Conservation (phyloP, 2,329 filamentous ascomycete species). For the Mycosphaerella sp. region DNA sequence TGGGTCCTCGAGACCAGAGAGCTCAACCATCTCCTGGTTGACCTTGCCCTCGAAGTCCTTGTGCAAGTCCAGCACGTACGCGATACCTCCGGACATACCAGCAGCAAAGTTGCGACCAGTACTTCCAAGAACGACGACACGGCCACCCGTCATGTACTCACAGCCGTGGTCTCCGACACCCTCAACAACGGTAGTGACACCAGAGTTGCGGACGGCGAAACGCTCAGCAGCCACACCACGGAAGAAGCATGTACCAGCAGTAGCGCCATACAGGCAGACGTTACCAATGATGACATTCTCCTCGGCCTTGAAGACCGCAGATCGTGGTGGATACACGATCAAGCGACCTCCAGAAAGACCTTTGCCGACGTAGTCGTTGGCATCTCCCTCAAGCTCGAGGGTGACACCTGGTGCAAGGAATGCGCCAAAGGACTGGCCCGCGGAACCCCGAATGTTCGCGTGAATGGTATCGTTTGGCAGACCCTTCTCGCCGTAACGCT, state of each 20-base stretch:
- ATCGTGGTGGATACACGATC: constrained; percentile 86
- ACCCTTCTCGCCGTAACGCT: constrained; percentile 81
- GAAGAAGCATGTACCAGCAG: constrained; percentile 89
- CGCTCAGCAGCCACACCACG: constrained; percentile 92
- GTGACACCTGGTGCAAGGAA: constrained; percentile 91
- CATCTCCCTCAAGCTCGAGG: constrained; percentile 87
- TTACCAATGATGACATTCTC: constrained; percentile 94
- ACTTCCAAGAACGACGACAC: constrained; percentile 75
- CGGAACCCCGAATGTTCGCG: constrained; percentile 92
- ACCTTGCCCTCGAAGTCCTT: constrained; percentile 88
- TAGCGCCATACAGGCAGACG: constrained; percentile 91
- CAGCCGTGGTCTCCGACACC: constrained; percentile 94
- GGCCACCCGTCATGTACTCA: constrained; percentile 98
- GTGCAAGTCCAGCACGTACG: constrained; percentile 85
- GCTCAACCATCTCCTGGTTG: constrained; percentile 96
- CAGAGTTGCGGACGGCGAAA: constrained; percentile 94
- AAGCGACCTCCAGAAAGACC: constrained; percentile 86
- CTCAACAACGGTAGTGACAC: constrained; percentile 91
- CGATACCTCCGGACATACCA: constrained; percentile 97
- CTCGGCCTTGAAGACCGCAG: constrained; percentile 89
- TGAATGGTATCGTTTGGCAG: constrained; percentile 90
- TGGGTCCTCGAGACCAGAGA: constrained; percentile 74
- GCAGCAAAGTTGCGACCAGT: constrained; percentile 96
- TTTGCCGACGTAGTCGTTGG: constrained; percentile 97
- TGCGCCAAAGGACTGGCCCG: constrained; percentile 92